Percentiles rank a stretch among this genome's conserved stretches.
Conservation (phyloP, 169 alveolate genomes). For the Eimeria zaria region DNA sequence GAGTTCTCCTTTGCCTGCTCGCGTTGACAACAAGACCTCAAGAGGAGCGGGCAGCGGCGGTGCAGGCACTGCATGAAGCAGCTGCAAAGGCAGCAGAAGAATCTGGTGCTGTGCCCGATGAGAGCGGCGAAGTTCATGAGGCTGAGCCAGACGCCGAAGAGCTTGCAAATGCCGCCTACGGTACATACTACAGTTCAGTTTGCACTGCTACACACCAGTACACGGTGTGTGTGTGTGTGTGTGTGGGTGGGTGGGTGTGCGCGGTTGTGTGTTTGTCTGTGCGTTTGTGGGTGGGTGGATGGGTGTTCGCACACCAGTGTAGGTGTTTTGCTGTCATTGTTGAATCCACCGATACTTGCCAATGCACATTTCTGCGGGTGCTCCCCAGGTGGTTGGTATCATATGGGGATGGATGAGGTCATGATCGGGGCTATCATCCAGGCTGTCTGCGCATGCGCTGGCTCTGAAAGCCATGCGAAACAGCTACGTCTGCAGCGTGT, state of each 20-base stretch:
- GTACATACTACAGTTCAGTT: not conserved
- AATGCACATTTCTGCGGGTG: not conserved
- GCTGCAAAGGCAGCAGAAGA: constrained; percentile 63
- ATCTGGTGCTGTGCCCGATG: constrained; percentile 73
- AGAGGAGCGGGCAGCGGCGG: constrained; percentile 83
- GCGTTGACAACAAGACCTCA: constrained; percentile 77
- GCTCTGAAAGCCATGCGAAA: constrained; percentile 87
- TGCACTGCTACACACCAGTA: not conserved
- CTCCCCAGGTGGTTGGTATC: constrained; percentile 83
- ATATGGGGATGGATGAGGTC: constrained; percentile 86
- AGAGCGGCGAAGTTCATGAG: constrained; percentile 63
- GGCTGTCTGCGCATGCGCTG: constrained; percentile 87
- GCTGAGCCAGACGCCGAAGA: constrained; percentile 84
- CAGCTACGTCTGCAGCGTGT: constrained; percentile 90
- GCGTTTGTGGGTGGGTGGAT: too few species aligned
- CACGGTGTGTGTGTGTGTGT: too few species aligned
- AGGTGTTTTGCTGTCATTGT: not conserved
- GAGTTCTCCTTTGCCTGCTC: constrained; percentile 81
- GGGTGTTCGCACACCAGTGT: too few species aligned
- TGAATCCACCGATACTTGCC: not conserved
- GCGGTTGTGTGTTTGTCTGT: too few species aligned
- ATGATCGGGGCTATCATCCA: constrained; percentile 86
- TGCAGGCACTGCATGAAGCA: constrained; percentile 79
- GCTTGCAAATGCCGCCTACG: constrained; percentile 84
- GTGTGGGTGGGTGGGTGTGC: too few species aligned